Evolutionary conservation across 2,329 filamentous ascomycete genomes (phyloP).

Genomic region (Pochonia chlamydosporia): DNA sequence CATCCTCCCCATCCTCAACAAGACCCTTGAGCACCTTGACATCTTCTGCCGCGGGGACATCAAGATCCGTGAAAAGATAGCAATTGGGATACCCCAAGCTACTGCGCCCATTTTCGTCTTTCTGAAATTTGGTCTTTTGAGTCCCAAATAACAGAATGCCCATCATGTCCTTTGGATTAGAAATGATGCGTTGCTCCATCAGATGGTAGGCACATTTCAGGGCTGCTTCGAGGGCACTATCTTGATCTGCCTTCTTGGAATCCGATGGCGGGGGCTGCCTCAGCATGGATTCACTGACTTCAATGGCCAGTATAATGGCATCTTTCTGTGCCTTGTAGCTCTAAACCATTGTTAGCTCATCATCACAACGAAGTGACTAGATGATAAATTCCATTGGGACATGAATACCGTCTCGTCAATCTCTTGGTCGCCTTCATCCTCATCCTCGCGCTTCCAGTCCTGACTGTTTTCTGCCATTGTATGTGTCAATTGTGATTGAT

Average conservation of each 20-base stretch:
- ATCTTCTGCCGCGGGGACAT: conserved; percentile 79
- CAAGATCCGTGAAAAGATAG: conserved; percentile 83
- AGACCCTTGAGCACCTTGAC: conserved; percentile 74
- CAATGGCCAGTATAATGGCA: conserved; percentile 95
- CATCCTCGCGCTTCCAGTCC: conserved; percentile 46
- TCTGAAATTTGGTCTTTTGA: conserved; percentile 71
- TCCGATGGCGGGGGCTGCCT: conserved; percentile 54
- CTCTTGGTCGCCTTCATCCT: conserved; percentile 58
- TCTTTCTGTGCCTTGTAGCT: conserved; percentile 90
- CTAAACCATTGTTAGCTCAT: conserved; percentile 35
- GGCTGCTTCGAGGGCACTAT: conserved; percentile 75
- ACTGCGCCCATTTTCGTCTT: conserved; percentile 54
- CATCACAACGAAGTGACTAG: background rate
- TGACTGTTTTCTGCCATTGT: conserved; percentile 27
- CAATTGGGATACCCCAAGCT: conserved; percentile 77
- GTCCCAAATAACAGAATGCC: conserved; percentile 90
- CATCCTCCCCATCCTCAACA: conserved; percentile 71
- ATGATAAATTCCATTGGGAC: background rate
- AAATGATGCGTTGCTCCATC: conserved; percentile 98
- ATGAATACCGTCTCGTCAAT: conserved; percentile 57
- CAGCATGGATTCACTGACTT: conserved; percentile 87
- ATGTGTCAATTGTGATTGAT: background rate
- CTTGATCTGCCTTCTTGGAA: conserved; percentile 70
- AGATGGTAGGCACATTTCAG: conserved; percentile 90
- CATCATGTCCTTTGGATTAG: conserved; percentile 95